phyloP scores from a whole-genome alignment of 1,284 basidiomycete genomes.

The Phlebopus sp. region DNA sequence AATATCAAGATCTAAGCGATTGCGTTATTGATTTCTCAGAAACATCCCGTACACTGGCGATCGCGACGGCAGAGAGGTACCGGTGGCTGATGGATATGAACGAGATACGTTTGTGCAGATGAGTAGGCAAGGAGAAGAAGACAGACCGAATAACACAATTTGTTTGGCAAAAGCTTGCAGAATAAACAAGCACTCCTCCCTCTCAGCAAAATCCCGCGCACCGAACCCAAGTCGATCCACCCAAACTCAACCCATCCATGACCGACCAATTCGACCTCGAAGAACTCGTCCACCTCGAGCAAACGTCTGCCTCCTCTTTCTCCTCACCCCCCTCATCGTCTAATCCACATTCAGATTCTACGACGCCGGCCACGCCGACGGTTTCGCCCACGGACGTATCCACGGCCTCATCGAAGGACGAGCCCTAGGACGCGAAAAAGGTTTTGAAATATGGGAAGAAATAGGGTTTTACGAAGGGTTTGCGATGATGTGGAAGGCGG shows the following conservation, averaged over 20 bases:
- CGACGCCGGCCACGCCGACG: slow-evolving; percentile 72
- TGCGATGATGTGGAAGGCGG: slow-evolving; percentile 65
- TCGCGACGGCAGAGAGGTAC: too few relatives aligned
- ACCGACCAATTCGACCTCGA: slow-evolving; percentile 57
- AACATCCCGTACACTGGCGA: too few relatives aligned
- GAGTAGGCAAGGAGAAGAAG: too few relatives aligned
- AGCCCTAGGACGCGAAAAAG: slow-evolving; percentile 87
- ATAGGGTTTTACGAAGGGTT: slow-evolving; percentile 90
- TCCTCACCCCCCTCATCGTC: neutral
- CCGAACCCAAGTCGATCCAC: neutral
- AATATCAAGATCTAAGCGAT: too few relatives aligned
- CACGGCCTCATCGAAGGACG: slow-evolving; percentile 92
- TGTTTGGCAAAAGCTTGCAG: slow-evolving; percentile 1
- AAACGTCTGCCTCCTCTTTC: slow-evolving; percentile 47
- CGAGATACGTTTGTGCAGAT: too few relatives aligned
- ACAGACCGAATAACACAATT: too few relatives aligned
- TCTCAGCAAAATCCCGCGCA: neutral
- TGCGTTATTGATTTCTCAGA: too few relatives aligned
- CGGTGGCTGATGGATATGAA: too few relatives aligned
- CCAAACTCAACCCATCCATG: slow-evolving; percentile 22
- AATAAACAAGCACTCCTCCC: neutral
- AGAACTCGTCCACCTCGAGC: slow-evolving; percentile 66
- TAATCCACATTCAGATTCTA: slow-evolving; percentile 81
- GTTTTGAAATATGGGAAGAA: slow-evolving; percentile 96
- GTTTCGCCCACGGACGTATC: slow-evolving; percentile 80